Percentiles rank a stretch among this genome's conserved stretches.
Evolutionary conservation across 768 basidiomycete genomes (phyloP).

Genomic region (Termitomyces bulborhizus): DNA sequence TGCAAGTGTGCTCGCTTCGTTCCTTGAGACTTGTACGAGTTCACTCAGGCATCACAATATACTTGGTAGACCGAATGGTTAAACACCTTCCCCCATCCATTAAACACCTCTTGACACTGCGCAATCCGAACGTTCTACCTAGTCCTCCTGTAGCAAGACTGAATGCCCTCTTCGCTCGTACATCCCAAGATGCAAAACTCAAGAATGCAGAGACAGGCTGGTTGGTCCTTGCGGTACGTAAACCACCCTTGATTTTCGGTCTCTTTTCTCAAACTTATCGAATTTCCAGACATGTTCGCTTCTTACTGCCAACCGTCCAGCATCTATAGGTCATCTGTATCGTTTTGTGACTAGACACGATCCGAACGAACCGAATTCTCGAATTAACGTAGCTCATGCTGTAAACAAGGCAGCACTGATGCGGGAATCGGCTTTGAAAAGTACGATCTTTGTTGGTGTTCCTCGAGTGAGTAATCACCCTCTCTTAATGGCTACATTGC

Average conservation of each 20-base stretch:
- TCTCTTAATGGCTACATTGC: conserved; percentile 7
- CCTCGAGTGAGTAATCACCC: conserved; percentile 56
- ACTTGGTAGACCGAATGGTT: conserved; percentile 23
- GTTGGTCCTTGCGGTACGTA: conserved; percentile 66
- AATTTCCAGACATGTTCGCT: conserved; percentile 70
- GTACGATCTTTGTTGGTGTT: conserved; percentile 83
- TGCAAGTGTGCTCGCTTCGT: neutral
- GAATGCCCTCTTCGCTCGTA: conserved; percentile 48
- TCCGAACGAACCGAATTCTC: conserved; percentile 29
- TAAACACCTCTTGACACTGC: conserved; percentile 67
- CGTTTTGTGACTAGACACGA: conserved; percentile 60
- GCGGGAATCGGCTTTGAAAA: conserved; percentile 87
- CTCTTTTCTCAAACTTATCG: conserved; percentile 7
- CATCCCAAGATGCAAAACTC: conserved; percentile 59
- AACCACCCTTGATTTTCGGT: conserved; percentile 13
- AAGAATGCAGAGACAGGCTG: conserved; percentile 71
- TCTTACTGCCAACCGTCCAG: conserved; percentile 76
- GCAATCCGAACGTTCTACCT: conserved; percentile 53
- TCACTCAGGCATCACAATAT: neutral
- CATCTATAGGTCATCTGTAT: conserved; percentile 75
- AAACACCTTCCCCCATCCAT: conserved; percentile 54
- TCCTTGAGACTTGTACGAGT: neutral
- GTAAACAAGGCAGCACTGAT: conserved; percentile 76
- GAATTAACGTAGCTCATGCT: conserved; percentile 45
- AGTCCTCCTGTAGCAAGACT: conserved; percentile 51